Percentiles rank a stretch among this genome's conserved stretches.
Evolutionary conservation across 345 rosid genomes (phyloP).

Genomic region (Gossypium anomalum): DNA sequence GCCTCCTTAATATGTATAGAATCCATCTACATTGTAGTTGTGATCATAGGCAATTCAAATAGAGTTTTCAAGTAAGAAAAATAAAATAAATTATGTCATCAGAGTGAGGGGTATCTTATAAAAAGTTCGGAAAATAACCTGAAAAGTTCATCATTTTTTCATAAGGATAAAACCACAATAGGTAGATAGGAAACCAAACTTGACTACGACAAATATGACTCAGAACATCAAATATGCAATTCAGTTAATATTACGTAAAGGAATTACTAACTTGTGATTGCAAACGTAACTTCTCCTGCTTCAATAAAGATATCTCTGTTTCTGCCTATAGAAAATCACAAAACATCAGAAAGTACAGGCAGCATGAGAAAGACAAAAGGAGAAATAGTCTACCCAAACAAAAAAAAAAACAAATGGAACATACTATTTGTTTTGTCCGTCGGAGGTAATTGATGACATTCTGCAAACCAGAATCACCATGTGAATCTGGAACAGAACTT

Average conservation of each 20-base stretch:
- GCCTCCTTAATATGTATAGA: background rate
- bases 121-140: background rate
- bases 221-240: background rate
- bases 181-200: background rate
- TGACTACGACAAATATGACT: background rate
- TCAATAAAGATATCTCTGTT: constrained; percentile 85
- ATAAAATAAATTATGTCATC: background rate
- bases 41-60: background rate
- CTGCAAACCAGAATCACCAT: constrained; percentile 66
- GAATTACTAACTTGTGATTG: constrained; percentile 67
- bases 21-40: background rate
- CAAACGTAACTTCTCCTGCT: constrained; percentile 83
- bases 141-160: background rate
- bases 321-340: constrained; percentile 57
- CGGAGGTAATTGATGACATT: constrained; percentile 82
- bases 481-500: constrained; percentile 34
- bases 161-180: background rate
- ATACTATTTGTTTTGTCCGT: constrained; percentile 78
- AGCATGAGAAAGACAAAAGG: background rate
- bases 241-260: background rate
- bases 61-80: background rate
- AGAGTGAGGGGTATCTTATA: background rate
- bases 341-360: constrained; percentile 11
- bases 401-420: constrained; percentile 13
- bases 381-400: background rate